Evolutionary conservation across 768 basidiomycete species (phyloP).

Genomic region (Mycena crocata): DNA sequence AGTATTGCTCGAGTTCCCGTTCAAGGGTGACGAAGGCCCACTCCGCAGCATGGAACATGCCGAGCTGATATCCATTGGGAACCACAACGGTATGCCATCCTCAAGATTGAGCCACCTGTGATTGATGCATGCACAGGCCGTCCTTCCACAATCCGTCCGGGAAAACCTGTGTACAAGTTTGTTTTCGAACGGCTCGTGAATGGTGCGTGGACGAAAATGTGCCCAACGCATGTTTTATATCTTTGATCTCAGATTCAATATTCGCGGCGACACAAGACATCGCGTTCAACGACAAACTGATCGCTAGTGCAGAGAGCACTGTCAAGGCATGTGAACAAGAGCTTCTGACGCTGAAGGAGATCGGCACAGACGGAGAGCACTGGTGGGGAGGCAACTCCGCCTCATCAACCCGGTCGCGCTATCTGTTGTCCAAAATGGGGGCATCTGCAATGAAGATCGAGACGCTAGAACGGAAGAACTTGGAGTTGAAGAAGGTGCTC

Average conservation of each 20-base stretch:
- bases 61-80: conserved; percentile 86
- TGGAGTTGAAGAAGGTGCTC: conserved; percentile 69
- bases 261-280: conserved; percentile 89
- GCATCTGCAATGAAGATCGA: conserved; percentile 76
- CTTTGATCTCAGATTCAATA: conserved; percentile 65
- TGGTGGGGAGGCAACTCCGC: conserved; percentile 59
- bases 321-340: conserved; percentile 84
- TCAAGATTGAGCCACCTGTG: conserved; percentile 6
- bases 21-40: conserved; percentile 90
- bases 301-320: conserved; percentile 67
- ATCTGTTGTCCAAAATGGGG: conserved; percentile 81
- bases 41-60: conserved; percentile 89
- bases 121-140: conserved; percentile 45
- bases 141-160: conserved; percentile 86
- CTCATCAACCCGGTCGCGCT: conserved; percentile 69
- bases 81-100: conserved; percentile 64
- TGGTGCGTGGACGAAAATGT: conserved; percentile 67
- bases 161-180: conserved; percentile 89
- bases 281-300: conserved; percentile 77
- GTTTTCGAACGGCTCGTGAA: conserved; percentile 86
- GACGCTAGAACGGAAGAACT: conserved; percentile 77
- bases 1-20: conserved; percentile 83
- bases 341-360: conserved; percentile 72
- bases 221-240: conserved; percentile 22
- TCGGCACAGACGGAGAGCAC: conserved; percentile 63